A percentile compares a stretch with the other conserved stretches of the same genome.
These are phyloP conservation scores for Colletotrichum agaves DNA, from an alignment of 2,329 filamentous ascomycete genomes.

Conservation along the genomic window DNA sequence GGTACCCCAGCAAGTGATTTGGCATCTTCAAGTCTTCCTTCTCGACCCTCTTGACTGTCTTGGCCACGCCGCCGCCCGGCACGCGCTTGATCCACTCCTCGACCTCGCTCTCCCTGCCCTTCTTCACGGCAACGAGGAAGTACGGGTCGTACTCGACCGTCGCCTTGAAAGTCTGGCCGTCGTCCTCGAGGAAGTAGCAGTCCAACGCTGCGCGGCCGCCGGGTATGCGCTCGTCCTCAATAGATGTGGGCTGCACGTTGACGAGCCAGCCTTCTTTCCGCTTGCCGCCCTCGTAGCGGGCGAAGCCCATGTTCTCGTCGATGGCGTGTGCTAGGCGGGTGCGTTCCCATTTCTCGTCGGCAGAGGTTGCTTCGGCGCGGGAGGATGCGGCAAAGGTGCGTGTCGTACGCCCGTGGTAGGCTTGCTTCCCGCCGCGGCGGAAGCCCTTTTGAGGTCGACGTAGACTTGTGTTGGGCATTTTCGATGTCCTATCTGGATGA, in stretches of 20 bases:
- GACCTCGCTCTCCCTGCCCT: slow-evolving; percentile 88
- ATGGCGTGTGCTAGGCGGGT: slow-evolving; percentile 85
- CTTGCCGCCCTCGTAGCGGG: slow-evolving; percentile 88
- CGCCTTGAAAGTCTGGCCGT: slow-evolving; percentile 91
- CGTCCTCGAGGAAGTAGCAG: slow-evolving; percentile 95
- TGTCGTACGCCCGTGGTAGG: slow-evolving; percentile 74
- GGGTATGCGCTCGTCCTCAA: slow-evolving; percentile 86
- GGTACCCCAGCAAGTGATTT: slow-evolving; percentile 93
- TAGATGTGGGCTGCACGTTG: slow-evolving; percentile 89
- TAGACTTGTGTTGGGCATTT: slow-evolving; percentile 70
- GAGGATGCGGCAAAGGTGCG: slow-evolving; percentile 85
- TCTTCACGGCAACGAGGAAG: slow-evolving; percentile 90
- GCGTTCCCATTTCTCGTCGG: slow-evolving; percentile 92
- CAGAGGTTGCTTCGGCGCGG: slow-evolving; percentile 85
- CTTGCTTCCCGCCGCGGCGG: slow-evolving; percentile 74
- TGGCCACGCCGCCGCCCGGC: slow-evolving; percentile 82
- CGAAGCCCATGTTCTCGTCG: slow-evolving; percentile 95
- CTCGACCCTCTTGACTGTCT: slow-evolving; percentile 79
- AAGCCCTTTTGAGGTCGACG: slow-evolving; percentile 72
- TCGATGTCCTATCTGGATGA: slow-evolving; percentile 40
- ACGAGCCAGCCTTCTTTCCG: slow-evolving; percentile 89
- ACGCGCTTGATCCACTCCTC: slow-evolving; percentile 93
- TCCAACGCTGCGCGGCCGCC: slow-evolving; percentile 91
- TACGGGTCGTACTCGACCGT: slow-evolving; percentile 97
- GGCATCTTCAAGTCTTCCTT: slow-evolving; percentile 96